phyloP scores from a whole-genome alignment of 208 protist genomes.

The Crithidia mellificae region DNA sequence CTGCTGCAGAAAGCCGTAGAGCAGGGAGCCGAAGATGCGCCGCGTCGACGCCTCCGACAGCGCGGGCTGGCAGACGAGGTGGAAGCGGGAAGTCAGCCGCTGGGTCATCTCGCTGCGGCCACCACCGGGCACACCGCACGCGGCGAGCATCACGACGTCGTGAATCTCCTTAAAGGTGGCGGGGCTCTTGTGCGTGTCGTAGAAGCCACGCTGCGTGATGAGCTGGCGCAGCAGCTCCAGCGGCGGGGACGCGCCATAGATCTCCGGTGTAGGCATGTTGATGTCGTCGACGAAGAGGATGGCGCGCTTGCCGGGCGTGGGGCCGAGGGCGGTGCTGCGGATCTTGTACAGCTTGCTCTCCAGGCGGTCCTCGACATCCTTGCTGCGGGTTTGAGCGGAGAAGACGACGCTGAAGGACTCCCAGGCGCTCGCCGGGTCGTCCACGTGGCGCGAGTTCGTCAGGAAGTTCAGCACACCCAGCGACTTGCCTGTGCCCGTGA shows the following conservation, averaged over 20 bases:
- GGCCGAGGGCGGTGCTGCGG: conserved; percentile 84
- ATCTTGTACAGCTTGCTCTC: conserved; percentile 94
- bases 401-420: conserved; percentile 92
- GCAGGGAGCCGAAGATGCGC: conserved; percentile 96
- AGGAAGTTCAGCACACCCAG: conserved; percentile 78
- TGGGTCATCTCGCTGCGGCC: conserved; percentile 93
- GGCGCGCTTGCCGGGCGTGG: conserved; percentile 86
- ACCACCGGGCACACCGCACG: conserved; percentile 95
- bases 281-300: conserved; percentile 96
- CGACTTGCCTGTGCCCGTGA: conserved; percentile 96
- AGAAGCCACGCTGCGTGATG: conserved; percentile 93
- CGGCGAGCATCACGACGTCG: conserved; percentile 87
- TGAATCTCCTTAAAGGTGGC: conserved; percentile 92
- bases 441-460: conserved; percentile 53
- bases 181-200: conserved; percentile 92
- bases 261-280: conserved; percentile 95
- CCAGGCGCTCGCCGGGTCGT: conserved; percentile 80
- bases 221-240: conserved; percentile 95
- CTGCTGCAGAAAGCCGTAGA: conserved; percentile 86
- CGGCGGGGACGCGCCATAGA: conserved; percentile 94
- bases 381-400: conserved; percentile 92
- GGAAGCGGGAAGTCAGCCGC: conserved; percentile 93
- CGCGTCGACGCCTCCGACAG: conserved; percentile 85
- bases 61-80: conserved; percentile 92
- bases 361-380: conserved; percentile 93